A percentile compares a stretch with the other conserved stretches of the same genome.
Evolutionary conservation across 257 asterid species (phyloP).

Genomic region (Nicotiana knightiana): DNA sequence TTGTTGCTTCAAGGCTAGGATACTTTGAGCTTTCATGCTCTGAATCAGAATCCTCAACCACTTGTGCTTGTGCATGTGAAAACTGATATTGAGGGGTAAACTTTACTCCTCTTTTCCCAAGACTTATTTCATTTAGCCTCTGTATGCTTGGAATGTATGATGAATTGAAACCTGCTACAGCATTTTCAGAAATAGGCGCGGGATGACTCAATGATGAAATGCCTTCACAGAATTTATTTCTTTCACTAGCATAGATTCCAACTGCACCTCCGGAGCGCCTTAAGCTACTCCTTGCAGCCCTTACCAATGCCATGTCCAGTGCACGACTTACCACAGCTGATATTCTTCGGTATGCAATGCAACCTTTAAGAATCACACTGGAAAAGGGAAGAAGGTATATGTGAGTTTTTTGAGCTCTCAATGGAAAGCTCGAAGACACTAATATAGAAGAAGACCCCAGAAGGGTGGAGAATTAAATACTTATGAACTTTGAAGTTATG

Average conservation of each 20-base stretch:
- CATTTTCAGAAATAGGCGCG: slow-evolving; percentile 14
- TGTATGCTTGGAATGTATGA: slow-evolving; percentile 28
- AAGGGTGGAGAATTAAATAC: neutral
- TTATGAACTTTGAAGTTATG: neutral
- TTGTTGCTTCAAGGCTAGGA: slow-evolving; percentile 83
- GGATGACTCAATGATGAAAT: slow-evolving; percentile 18
- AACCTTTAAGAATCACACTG: neutral
- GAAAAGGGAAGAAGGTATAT: neutral
- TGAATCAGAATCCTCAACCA: slow-evolving; percentile 47
- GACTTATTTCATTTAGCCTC: slow-evolving; percentile 16
- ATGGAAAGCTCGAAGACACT: neutral
- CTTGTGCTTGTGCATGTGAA: slow-evolving; percentile 59
- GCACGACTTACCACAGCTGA: slow-evolving; percentile 3
- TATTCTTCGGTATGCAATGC: neutral
- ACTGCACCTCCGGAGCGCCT: slow-evolving; percentile 40
- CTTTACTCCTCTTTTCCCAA: slow-evolving; percentile 50
- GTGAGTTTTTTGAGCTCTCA: neutral
- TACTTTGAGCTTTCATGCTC: slow-evolving; percentile 48
- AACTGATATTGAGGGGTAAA: slow-evolving; percentile 45
- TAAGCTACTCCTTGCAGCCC: slow-evolving; percentile 57
- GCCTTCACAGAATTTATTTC: slow-evolving; percentile 17
- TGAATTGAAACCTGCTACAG: slow-evolving; percentile 13
- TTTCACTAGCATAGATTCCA: slow-evolving; percentile 25
- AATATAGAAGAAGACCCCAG: neutral
- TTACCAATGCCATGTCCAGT: slow-evolving; percentile 59